These are phyloP conservation scores for Solanum pimpinellifolium DNA, from an alignment of 257 asterid genomes.

Conservation along the genomic window DNA sequence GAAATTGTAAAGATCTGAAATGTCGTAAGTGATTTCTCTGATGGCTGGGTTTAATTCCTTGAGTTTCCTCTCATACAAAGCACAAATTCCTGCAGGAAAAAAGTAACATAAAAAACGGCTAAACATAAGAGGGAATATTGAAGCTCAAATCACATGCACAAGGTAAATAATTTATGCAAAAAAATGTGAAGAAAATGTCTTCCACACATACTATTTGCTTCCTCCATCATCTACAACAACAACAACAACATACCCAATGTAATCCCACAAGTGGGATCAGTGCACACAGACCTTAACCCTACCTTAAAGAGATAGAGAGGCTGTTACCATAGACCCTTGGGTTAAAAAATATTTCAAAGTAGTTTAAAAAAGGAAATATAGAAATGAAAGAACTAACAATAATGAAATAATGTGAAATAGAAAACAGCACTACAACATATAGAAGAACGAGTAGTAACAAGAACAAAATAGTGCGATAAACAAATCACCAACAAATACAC, in stretches of 20 bases:
- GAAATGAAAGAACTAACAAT: background rate
- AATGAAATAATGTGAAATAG: background rate
- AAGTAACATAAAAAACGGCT: background rate
- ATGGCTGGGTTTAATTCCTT: constrained; percentile 73
- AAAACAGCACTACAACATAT: background rate
- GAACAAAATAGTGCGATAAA: background rate
- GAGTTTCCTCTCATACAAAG: constrained; percentile 75
- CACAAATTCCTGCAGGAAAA: constrained; percentile 67
- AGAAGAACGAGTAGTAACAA: background rate
- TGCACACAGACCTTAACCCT: background rate
- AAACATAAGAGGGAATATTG: background rate
- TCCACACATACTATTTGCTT: background rate
- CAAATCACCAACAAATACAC: background rate
- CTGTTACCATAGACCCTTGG: background rate
- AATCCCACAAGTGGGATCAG: background rate
- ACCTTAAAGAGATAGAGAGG: background rate
- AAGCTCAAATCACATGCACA: background rate
- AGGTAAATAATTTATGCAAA: background rate
- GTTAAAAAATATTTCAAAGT: background rate
- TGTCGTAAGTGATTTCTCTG: constrained; percentile 74
- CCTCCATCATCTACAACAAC: background rate
- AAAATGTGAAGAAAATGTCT: background rate
- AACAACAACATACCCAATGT: background rate
- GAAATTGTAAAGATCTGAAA: constrained; percentile 77
- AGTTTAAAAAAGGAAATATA: background rate